phyloP scores from a whole-genome alignment of 148 eudicot species.

The Linanthus parryae region DNA sequence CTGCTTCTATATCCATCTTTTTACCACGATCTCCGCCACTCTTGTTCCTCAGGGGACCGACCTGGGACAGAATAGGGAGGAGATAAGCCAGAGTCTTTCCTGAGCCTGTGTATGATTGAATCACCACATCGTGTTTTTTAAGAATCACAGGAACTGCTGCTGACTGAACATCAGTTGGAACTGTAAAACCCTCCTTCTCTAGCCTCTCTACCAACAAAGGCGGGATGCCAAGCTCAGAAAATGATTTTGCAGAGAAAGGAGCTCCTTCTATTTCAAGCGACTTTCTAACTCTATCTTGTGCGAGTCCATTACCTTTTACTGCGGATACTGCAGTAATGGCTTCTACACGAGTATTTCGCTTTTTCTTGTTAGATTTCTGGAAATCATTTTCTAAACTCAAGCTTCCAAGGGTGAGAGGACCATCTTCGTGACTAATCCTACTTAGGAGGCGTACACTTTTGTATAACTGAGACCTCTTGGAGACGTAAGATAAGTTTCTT shows the following conservation, averaged over 20 bases:
- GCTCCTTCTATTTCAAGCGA: slow-evolving; percentile 48
- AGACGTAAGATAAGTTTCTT: slow-evolving; percentile 31
- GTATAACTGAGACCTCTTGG: slow-evolving; percentile 32
- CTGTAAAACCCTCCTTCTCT: slow-evolving; percentile 59
- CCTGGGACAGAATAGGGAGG: slow-evolving; percentile 81
- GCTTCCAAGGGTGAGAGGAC: slow-evolving; percentile 60
- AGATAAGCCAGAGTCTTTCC: slow-evolving; percentile 94
- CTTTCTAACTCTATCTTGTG: slow-evolving; percentile 22
- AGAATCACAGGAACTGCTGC: slow-evolving; percentile 77
- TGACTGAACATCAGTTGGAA: slow-evolving; percentile 88
- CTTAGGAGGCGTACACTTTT: slow-evolving; percentile 34
- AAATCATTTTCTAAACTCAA: slow-evolving; percentile 49
- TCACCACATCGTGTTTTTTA: slow-evolving; percentile 67
- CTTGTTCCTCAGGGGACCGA: slow-evolving; percentile 52
- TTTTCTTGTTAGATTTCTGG: slow-evolving; percentile 19
- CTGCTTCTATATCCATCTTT: slow-evolving; percentile 65
- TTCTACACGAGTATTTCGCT: slow-evolving; percentile 17
- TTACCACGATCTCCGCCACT: slow-evolving; percentile 24
- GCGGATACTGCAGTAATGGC: slow-evolving; percentile 35
- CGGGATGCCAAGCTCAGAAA: slow-evolving; percentile 83
- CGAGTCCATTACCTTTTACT: slow-evolving; percentile 33
- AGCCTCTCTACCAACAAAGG: slow-evolving; percentile 66
- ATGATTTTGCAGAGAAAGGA: slow-evolving; percentile 78
- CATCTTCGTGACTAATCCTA: slow-evolving; percentile 22
- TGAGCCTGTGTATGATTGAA: slow-evolving; percentile 96